phyloP scores from a whole-genome alignment of 768 basidiomycete species.

The Leucocoprinus sp. region DNA sequence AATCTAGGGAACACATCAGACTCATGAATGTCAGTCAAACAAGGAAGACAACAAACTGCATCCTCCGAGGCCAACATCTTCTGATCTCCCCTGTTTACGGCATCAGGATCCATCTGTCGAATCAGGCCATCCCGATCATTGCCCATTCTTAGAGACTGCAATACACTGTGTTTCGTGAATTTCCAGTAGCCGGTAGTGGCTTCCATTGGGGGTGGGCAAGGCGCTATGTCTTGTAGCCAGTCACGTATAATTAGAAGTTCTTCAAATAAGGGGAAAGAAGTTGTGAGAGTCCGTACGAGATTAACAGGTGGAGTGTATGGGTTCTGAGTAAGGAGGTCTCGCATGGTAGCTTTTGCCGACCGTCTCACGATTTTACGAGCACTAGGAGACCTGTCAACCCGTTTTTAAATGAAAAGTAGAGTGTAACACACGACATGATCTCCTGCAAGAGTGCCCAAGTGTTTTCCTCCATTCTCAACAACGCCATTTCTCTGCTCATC shows the following conservation, averaged over 20 bases:
- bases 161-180: conserved; percentile 68
- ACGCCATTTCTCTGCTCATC: conserved; percentile 43
- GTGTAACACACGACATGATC: conserved; percentile 56
- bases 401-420: background rate
- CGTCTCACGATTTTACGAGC: conserved; percentile 71
- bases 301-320: conserved; percentile 77
- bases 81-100: conserved; percentile 50
- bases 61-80: conserved; percentile 66
- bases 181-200: conserved; percentile 78
- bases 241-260: conserved; percentile 82
- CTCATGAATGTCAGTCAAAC: background rate
- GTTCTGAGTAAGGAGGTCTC: conserved; percentile 54
- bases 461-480: conserved; percentile 64
- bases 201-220: conserved; percentile 52
- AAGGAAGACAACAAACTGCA: conserved; percentile 38
- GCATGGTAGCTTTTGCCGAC: conserved; percentile 38
- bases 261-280: conserved; percentile 54
- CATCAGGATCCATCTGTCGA: conserved; percentile 76
- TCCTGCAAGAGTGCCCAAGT: conserved; percentile 80
- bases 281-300: conserved; percentile 67
- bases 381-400: conserved; percentile 26
- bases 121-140: conserved; percentile 43
- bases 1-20: conserved; percentile 33
- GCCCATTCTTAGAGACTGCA: conserved; percentile 55
- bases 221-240: conserved; percentile 78